A percentile compares a stretch with the other conserved stretches of the same genome.
These are phyloP conservation scores for Choricystis sp. DNA, from an alignment of 139 green algal species.

Conservation along the genomic window DNA sequence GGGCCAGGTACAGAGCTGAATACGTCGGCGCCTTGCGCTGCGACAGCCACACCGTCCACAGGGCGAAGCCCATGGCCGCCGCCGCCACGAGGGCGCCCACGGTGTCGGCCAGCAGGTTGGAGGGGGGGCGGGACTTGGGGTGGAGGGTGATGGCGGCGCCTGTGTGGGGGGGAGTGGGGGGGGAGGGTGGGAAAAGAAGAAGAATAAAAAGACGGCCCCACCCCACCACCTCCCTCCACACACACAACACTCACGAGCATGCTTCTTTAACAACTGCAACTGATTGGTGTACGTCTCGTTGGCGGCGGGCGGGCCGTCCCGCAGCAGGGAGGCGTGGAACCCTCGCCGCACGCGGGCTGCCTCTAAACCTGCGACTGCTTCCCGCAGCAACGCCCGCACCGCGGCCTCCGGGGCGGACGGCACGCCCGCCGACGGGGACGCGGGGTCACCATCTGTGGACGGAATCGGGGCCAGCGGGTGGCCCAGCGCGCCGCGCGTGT, in stretches of 20 bases:
- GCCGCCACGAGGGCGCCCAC: slow-evolving; percentile 6
- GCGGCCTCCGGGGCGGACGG: too few relatives aligned
- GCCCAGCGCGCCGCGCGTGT: too few relatives aligned
- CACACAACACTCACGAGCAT: too few relatives aligned
- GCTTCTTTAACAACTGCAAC: not conserved
- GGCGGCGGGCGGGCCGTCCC: not conserved
- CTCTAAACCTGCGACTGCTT: not conserved
- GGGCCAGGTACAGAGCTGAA: not conserved
- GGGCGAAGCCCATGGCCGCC: slow-evolving; percentile 3
- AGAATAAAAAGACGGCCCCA: too few relatives aligned
- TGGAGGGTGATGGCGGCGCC: not conserved
- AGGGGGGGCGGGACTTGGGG: not conserved
- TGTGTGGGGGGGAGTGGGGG: too few relatives aligned
- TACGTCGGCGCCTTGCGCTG: not conserved
- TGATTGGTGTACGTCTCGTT: not conserved
- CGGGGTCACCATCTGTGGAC: not conserved
- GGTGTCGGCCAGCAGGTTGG: slow-evolving; percentile 5
- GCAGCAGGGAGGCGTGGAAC: not conserved
- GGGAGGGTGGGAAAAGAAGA: too few relatives aligned
- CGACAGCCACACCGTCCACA: not conserved
- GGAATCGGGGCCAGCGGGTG: too few relatives aligned
- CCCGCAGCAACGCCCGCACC: not conserved
- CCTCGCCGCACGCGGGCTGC: not conserved
- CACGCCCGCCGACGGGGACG: not conserved
- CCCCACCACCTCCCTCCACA: too few relatives aligned